A percentile compares a stretch with the other conserved stretches of the same genome.
Conservation (phyloP, 2,329 filamentous ascomycete species). For the Dothiorella sarmentorum region DNA sequence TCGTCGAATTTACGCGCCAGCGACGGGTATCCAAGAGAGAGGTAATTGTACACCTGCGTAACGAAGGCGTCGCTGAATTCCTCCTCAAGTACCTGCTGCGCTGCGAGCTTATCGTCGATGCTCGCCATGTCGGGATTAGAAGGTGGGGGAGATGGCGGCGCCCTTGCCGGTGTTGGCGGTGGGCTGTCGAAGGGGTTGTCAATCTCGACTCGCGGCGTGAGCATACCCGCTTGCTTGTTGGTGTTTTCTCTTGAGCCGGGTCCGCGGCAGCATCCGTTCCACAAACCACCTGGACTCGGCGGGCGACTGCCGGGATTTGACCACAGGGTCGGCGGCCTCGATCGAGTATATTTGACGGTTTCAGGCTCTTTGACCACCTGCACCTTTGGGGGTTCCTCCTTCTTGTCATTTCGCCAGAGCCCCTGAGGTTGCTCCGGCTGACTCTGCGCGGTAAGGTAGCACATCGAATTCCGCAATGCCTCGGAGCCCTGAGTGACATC, state of each 20-base stretch:
- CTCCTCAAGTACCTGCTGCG: conserved; percentile 48
- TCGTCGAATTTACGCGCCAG: conserved; percentile 79
- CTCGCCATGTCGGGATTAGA: conserved; percentile 39
- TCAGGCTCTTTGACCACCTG: conserved; percentile 19
- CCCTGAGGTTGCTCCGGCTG: conserved; percentile 46
- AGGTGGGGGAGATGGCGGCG: conserved; percentile 37
- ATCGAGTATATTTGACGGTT: neutral
- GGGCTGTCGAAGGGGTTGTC: conserved; percentile 43
- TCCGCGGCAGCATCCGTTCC: conserved; percentile 67
- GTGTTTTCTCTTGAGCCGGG: conserved; percentile 38
- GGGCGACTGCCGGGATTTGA: conserved; percentile 43
- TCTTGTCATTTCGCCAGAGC: conserved; percentile 56
- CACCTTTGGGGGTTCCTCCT: conserved; percentile 19
- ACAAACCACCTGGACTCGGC: conserved; percentile 63
- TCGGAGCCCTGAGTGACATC: conserved; percentile 67
- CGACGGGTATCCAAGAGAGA: conserved; percentile 87
- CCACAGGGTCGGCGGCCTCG: conserved; percentile 31
- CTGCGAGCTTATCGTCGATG: conserved; percentile 41
- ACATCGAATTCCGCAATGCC: conserved; percentile 48
- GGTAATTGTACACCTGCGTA: conserved; percentile 95
- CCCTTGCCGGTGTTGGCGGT: conserved; percentile 33
- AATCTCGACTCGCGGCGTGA: conserved; percentile 45
- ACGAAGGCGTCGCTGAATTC: conserved; percentile 85
- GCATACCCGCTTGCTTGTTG: conserved; percentile 48
- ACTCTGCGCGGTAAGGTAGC: conserved; percentile 50